Evolutionary conservation across 768 basidiomycete species (phyloP), one percentile per base, ranked within the genome.

Genomic region (Cystofilobasidium capitatum): DNA sequence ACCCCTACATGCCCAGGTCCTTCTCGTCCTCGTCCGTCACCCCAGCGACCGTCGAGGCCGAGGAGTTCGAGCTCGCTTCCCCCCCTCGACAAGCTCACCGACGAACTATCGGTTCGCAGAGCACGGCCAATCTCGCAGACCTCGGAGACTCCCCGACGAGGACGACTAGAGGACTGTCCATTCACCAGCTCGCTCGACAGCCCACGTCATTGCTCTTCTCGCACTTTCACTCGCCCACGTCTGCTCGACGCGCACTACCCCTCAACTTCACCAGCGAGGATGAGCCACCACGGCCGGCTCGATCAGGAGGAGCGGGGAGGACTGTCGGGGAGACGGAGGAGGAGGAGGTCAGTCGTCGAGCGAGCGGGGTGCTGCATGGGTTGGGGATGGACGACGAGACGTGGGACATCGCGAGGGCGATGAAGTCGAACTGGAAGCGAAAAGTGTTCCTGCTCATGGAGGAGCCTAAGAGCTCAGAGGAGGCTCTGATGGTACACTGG

Each of bases 211-310:
- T 69, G 3, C 62, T 63, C 24, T 59, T 69, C 24, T 37, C 57
- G 45, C 26, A 42, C 54, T 47, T 57, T 13, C 40, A 42, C 10
- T 33, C 39, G 24, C 61, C 62, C 2, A 40, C 29, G 40, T n/a
- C 42, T 4, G 35, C 26, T 26, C 40, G 44, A 0, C 63, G 35
- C 4, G 54, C 58, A 0, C 66, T 59, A 4, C 51, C 60, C 26
- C 45, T 64, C 49, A 69, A 69, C 33, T 69, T 69, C 63, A 59
- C 58, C 17, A 29, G 31, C 20, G 68, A 69, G 22, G 68, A 69
- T 31, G 42, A 63, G n/a, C 39, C 57, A 24, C 36, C 20, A n/a
- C 39, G 2, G 12, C 10, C 22, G 7, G 6, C 20, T 42, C 40
- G 22, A 20, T 6, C 17, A 35, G 36, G 22, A 8, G 22, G 20